phyloP scores from a whole-genome alignment of 768 basidiomycete species.

The Cytidiella melzeri region DNA sequence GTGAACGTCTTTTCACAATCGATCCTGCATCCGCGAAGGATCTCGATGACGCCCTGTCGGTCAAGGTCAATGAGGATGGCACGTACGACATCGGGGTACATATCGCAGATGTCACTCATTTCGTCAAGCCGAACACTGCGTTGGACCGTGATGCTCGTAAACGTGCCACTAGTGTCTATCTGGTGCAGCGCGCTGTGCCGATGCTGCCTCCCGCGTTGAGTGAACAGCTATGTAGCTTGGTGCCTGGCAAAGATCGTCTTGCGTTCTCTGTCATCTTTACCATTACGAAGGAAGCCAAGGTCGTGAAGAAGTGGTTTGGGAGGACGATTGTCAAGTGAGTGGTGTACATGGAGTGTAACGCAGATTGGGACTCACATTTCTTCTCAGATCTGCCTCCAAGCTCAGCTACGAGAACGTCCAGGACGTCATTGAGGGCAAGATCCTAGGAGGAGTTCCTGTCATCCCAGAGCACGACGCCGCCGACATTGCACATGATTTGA shows the following conservation, averaged over 20 bases:
- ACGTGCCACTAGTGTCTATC: conserved; percentile 93
- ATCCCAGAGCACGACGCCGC: conserved; percentile 49
- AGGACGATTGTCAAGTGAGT: conserved; percentile 85
- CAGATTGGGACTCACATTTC: not conserved
- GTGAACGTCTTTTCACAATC: conserved; percentile 85
- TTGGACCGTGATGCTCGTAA: conserved; percentile 97
- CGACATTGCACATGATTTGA: conserved; percentile 74
- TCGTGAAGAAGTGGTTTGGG: conserved; percentile 88
- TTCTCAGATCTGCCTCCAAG: conserved; percentile 73
- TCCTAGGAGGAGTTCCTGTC: conserved; percentile 47
- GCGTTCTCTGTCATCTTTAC: conserved; percentile 90
- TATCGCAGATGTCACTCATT: conserved; percentile 93
- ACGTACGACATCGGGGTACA: conserved; percentile 93
- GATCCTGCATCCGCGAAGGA: conserved; percentile 89
- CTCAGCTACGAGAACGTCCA: conserved; percentile 81
- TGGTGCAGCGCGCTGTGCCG: conserved; percentile 91
- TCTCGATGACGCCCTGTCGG: conserved; percentile 90
- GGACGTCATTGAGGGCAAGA: conserved; percentile 69
- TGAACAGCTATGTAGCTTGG: conserved; percentile 89
- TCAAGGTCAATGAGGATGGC: conserved; percentile 86
- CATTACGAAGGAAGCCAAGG: conserved; percentile 71
- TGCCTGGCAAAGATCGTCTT: conserved; percentile 83
- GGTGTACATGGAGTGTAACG: too few relatives aligned
- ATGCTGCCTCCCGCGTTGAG: conserved; percentile 95
- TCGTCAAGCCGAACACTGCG: conserved; percentile 93